Evolutionary conservation across 345 rosid species (phyloP), one percentile per base, ranked within the genome.

Genomic region (Boechera divaricarpa): DNA sequence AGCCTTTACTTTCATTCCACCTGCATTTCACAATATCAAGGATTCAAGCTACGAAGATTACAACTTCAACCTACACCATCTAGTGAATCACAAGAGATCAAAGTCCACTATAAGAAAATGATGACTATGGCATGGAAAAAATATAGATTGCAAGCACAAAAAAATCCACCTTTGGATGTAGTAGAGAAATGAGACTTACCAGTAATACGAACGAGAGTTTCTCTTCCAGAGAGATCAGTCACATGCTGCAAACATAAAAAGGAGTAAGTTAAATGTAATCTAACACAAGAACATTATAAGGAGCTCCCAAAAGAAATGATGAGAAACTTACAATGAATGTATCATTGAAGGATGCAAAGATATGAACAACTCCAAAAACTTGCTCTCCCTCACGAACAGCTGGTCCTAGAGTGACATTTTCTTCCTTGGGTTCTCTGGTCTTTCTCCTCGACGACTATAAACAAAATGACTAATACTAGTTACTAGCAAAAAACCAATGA

Each of bases 1-100:
- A 57, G 97, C 98, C 78, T 93, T 93, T 24, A 89, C 95, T 86
- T 91, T 93, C 98, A 93, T 89, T 7, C 97, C 97, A 65, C 98
- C 98, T 93, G 74, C 36, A 51, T 18, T n/a, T 5, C 45, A 69
- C 29, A 47, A 51, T 7, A 59, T n/a, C 1, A 51, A 7, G 0
- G 21, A 31, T 32, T 60, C 51, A 49, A 35, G 1, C 5, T 5
- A 16, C 7, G n/a, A 10, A 10, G 7, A 7, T 0, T 3, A 66
- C 42, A n/a, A 32, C 24, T 44, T 26, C 18, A 44, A 44, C 16
- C 32, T 2, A n/a, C 39, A 36, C 10, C 33, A 62, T 36, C 3
- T 31, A 31, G 32, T 39, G 11, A 38, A 38, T 38, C 11, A 8
- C 10, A 9, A 8, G 42, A 38, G 42, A 38, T 38, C 42, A 38